Base-by-base conservation (phyloP, 2,329 filamentous ascomycete genomes). In the Calonectria pauciramosa region DNA sequence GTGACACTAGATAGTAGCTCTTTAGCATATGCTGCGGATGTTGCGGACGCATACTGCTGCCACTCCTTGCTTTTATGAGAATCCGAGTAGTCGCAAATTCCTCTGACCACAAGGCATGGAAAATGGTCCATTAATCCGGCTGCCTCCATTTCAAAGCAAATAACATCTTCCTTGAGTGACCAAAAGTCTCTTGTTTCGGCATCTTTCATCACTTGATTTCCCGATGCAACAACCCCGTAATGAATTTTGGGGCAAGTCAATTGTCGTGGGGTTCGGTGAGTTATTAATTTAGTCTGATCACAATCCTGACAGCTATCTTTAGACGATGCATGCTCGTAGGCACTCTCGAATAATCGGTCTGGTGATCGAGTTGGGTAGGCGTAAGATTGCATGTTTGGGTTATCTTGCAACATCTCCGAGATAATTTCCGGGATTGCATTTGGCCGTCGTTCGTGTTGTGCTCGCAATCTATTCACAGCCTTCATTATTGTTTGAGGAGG, bases 71-170 rank as follows among this genome's bases (percentile, higher is more conserved):
- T 59, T 36, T 59, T 59, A 34, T 59, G 54, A 30, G 54, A 59
- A 59, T 59, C 54, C 18, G 54, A 59, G n/a, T 59, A 59, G 54
- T 59, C 54, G 32, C 54, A 59, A 59, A 59, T 59, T 30, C 54
- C 54, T 34, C 54, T 4, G 6, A 59, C 36, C 6, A 47, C 41
- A n/a, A 47, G 41, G 8, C 41, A 47, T 10, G 20, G 41, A 20
- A 47, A 47, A 47, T 47, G 18, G 41, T n/a, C 41, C 20, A 47
- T 47, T 20, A 47, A 47, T 2, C 41, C 41, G 10, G 41, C 41
- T 9, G 41, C 41, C 20, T 47, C 41, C 44, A 47, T 63, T 18
- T 63, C 56, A 41, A 63, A 63, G 20, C 56, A 63, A 41, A 63
- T 26, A 0, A 41, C 14, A 20, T 63, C 38, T 8, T 41, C 23